These are phyloP conservation scores for Fonsecaea pedrosoi DNA, from an alignment of 2,329 filamentous ascomycete genomes.

Conservation along the genomic window DNA sequence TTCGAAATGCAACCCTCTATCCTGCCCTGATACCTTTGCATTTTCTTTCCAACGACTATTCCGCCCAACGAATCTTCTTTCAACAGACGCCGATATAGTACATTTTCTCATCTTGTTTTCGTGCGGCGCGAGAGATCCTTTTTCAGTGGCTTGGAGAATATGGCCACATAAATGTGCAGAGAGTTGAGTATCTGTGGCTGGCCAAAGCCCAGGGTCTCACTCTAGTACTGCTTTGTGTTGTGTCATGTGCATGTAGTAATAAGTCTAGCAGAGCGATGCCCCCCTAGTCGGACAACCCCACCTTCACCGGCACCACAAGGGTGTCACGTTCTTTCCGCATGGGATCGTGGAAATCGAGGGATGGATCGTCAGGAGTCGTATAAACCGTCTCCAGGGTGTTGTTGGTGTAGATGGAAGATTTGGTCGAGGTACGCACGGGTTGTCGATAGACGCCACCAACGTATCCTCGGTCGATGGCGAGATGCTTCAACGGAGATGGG, in stretches of 20 bases:
- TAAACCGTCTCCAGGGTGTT: slow-evolving; percentile 37
- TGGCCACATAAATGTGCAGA: too few relatives aligned
- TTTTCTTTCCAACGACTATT: neutral
- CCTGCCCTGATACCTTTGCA: neutral
- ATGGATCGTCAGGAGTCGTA: slow-evolving; percentile 23
- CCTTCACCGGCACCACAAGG: slow-evolving; percentile 25
- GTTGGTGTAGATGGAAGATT: slow-evolving; percentile 39
- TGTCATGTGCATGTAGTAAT: neutral
- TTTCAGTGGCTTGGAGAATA: too few relatives aligned
- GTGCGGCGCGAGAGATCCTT: neutral
- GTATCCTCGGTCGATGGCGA: slow-evolving; percentile 39
- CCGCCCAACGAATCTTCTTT: neutral
- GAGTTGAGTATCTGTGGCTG: too few relatives aligned
- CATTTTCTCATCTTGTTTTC: neutral
- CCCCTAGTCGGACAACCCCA: neutral
- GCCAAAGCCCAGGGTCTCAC: neutral
- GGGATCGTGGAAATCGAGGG: slow-evolving; percentile 36
- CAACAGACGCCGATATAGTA: neutral
- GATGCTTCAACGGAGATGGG: slow-evolving; percentile 35
- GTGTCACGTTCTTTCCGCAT: slow-evolving; percentile 33
- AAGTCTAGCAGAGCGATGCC: neutral
- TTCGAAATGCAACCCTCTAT: neutral
- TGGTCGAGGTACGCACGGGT: slow-evolving; percentile 30
- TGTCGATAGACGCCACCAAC: slow-evolving; percentile 39
- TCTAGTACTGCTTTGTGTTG: neutral